These are phyloP conservation scores for Zoysia japonica DNA, from an alignment of 176 grass and related monocot species.

Conservation along the genomic window DNA sequence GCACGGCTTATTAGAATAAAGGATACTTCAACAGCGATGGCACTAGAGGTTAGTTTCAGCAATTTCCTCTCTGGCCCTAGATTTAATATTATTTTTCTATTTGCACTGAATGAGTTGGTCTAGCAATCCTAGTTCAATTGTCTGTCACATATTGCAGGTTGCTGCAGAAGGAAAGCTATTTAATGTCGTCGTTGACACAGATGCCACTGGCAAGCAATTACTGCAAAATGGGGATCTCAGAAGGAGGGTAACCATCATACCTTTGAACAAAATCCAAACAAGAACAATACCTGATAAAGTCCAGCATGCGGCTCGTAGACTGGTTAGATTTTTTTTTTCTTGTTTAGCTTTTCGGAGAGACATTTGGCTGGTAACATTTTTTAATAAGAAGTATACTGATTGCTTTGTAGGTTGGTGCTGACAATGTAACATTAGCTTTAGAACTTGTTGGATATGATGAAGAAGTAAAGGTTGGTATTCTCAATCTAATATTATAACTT, in stretches of 20 bases:
- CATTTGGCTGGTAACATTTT: conserved; percentile 25
- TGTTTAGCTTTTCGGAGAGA: background rate
- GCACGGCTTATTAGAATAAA: conserved; percentile 88
- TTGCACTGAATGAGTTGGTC: conserved; percentile 25
- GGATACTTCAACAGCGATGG: conserved; percentile 82
- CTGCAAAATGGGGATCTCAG: conserved; percentile 67
- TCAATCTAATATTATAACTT: conserved; percentile 12
- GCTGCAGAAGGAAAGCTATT: conserved; percentile 82
- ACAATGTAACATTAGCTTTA: conserved; percentile 80
- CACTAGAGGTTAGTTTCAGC: conserved; percentile 73
- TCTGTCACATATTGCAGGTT: conserved; percentile 63
- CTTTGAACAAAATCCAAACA: conserved; percentile 88
- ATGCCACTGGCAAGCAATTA: conserved; percentile 87
- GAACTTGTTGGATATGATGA: conserved; percentile 82
- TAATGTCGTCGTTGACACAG: conserved; percentile 91
- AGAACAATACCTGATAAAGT: conserved; percentile 61
- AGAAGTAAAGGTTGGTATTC: conserved; percentile 75
- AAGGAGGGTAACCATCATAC: conserved; percentile 91
- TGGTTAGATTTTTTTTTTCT: conserved; percentile 55
- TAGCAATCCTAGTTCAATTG: conserved; percentile 24
- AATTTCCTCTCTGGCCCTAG: conserved; percentile 6
- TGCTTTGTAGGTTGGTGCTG: conserved; percentile 69
- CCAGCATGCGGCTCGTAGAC: conserved; percentile 69
- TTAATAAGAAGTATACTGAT: conserved; percentile 19
- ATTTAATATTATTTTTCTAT: background rate